Evolutionary conservation across 345 rosid species (phyloP).

Genomic region (Trapa bicornis): DNA sequence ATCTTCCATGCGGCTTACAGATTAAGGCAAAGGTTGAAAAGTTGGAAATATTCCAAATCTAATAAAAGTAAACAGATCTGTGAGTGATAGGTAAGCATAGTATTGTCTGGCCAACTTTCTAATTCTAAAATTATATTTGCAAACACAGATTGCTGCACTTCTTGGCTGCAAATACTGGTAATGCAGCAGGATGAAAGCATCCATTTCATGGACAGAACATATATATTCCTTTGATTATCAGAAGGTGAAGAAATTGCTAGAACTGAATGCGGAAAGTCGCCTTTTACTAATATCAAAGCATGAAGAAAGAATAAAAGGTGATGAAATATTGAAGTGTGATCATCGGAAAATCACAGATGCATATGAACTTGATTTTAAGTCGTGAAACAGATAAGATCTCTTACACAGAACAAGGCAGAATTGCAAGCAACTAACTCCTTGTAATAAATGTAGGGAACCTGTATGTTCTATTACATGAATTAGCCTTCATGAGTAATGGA

Average conservation of each 20-base stretch:
- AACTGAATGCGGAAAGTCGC: too few relatives aligned
- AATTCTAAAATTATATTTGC: background rate
- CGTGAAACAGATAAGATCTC: background rate
- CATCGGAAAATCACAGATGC: background rate
- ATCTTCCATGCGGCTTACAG: background rate
- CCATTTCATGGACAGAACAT: background rate
- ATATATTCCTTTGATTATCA: background rate
- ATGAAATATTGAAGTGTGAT: background rate
- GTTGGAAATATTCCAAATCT: background rate
- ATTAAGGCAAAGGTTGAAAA: background rate
- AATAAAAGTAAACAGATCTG: background rate
- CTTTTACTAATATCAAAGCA: too few relatives aligned
- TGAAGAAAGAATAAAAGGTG: too few relatives aligned
- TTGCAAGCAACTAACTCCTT: background rate
- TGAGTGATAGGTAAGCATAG: background rate
- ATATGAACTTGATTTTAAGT: background rate
- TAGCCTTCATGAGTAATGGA: background rate
- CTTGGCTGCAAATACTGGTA: background rate
- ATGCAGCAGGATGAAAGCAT: background rate
- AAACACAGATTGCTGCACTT: background rate
- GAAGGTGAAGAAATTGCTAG: too few relatives aligned
- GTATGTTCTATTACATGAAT: background rate
- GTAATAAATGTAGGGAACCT: background rate
- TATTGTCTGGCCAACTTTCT: background rate
- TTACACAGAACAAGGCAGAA: background rate